A percentile compares a stretch with the other conserved stretches of the same genome.
Evolutionary conservation across 352 stramenopile genomes (phyloP).

Genomic region (Pythium angustatum): DNA sequence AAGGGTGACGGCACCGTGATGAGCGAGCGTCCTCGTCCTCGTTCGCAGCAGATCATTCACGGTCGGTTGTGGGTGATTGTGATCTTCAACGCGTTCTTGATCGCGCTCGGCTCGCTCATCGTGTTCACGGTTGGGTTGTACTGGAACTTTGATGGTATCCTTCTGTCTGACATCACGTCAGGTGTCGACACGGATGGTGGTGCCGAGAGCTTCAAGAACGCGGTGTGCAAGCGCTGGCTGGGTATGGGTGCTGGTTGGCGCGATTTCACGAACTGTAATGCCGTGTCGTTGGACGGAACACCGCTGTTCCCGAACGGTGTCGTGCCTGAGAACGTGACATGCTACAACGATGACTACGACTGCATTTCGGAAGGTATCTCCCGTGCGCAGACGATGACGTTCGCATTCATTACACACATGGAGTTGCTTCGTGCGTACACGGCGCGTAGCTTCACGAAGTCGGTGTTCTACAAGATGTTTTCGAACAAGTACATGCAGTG

Average conservation of each 20-base stretch:
- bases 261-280: slow-evolving; percentile 51
- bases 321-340: slow-evolving; percentile 47
- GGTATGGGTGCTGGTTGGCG: slow-evolving; percentile 47
- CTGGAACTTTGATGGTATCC: slow-evolving; percentile 68
- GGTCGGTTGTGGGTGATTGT: slow-evolving; percentile 70
- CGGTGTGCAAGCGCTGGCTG: slow-evolving; percentile 59
- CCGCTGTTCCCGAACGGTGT: slow-evolving; percentile 44
- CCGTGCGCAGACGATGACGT: slow-evolving; percentile 71
- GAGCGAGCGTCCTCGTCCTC: slow-evolving; percentile 53
- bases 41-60: slow-evolving; percentile 61
- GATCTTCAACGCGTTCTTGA: slow-evolving; percentile 65
- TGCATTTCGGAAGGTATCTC: slow-evolving; percentile 65
- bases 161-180: slow-evolving; percentile 55
- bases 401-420: slow-evolving; percentile 80
- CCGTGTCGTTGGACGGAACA: slow-evolving; percentile 33
- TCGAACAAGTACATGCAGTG: slow-evolving; percentile 83
- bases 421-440: slow-evolving; percentile 75
- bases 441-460: slow-evolving; percentile 76
- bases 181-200: slow-evolving; percentile 42
- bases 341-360: slow-evolving; percentile 53
- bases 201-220: slow-evolving; percentile 42
- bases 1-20: slow-evolving; percentile 76
- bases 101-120: slow-evolving; percentile 50
- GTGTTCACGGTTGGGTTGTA: slow-evolving; percentile 66
- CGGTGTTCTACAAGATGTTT: slow-evolving; percentile 68